These are phyloP conservation scores for Penicillium arizonense DNA, from an alignment of 495 filamentous ascomycete species.

Conservation along the genomic window DNA sequence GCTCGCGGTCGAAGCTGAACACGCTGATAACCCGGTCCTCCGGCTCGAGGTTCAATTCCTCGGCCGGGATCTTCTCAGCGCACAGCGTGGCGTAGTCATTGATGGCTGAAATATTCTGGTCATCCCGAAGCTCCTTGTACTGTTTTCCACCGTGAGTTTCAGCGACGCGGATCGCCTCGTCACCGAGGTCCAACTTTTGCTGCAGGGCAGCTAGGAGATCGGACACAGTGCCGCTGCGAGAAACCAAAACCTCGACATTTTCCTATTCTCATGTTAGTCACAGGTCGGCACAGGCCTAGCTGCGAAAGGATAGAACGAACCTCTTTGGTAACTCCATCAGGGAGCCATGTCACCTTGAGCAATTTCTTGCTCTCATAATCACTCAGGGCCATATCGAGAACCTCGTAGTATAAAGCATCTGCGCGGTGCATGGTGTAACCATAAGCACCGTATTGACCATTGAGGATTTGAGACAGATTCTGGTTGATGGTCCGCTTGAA, in stretches of 20 bases:
- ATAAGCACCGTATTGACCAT: conserved; percentile 60
- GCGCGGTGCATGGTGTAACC: conserved; percentile 63
- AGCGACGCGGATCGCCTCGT: conserved; percentile 71
- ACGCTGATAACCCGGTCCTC: conserved; percentile 65
- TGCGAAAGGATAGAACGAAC: conserved; percentile 41
- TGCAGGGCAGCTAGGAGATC: conserved; percentile 73
- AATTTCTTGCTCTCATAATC: conserved; percentile 89
- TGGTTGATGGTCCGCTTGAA: conserved; percentile 68
- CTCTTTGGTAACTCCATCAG: conserved; percentile 89
- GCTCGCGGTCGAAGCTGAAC: conserved; percentile 90
- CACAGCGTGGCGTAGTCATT: conserved; percentile 84
- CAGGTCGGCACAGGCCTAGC: background rate
- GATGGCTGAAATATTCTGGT: conserved; percentile 66
- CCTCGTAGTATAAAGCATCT: conserved; percentile 84
- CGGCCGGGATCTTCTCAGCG: conserved; percentile 77
- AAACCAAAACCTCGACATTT: conserved; percentile 73
- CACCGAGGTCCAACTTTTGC: conserved; percentile 75
- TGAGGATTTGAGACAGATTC: conserved; percentile 70
- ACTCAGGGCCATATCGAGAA: conserved; percentile 88
- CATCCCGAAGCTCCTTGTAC: conserved; percentile 65
- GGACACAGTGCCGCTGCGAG: conserved; percentile 72
- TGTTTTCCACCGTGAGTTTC: conserved; percentile 78
- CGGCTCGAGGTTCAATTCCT: conserved; percentile 63
- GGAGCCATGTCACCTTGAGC: conserved; percentile 77
- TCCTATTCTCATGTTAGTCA: conserved; percentile 52